Base-by-base conservation (phyloP, 768 basidiomycete genomes). In the Lactifluus echinatus region DNA sequence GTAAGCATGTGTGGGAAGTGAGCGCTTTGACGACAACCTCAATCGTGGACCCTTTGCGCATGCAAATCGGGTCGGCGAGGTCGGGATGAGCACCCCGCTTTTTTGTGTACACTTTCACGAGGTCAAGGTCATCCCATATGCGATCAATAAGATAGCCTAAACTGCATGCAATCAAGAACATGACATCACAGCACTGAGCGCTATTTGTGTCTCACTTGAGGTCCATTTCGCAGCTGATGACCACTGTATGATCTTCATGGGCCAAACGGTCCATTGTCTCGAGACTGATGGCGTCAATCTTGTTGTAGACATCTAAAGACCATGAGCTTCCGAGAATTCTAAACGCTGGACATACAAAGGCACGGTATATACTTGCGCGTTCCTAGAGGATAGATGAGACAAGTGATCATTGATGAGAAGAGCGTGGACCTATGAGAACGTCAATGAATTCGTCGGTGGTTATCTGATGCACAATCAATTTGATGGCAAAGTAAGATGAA, bases 401-500 rank as follows among this genome's bases (percentile, higher is more conserved):
- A 36, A 24, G 65, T 26, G 40, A 26, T 19, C 17, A 40, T 15
- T 23, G 37, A 19, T 34, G 47, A 47, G 17, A 42, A 54, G 23
- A 46, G 5, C 12, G 54, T 67, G 34, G 65, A 84, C 93, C 96
- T 50, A 99, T 89, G 23, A 99, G 77, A n/a, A 97, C 91, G 68
- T 99, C 96, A 61, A 99, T 95, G 66, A 99, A 96, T 68, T 98
- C 92, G 68, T 97, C 95, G 4, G 86, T 88, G 8, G 90, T 89
- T 56, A 96, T 93, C 93, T 95, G 49, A 49, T 52, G 58, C 56
- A 44, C 37, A 6, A 36, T 59, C 19, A 56, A 40, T 28, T 58
- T 34, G 50, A 36, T 49, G 57, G 44, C n/a, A 33, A 48, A 59
- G 53, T 43, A 17, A 45, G 29, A 52, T 50, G 23, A 39, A 29